Conservation (phyloP, 352 stramenopile species). For the Pythium periplocum region DNA sequence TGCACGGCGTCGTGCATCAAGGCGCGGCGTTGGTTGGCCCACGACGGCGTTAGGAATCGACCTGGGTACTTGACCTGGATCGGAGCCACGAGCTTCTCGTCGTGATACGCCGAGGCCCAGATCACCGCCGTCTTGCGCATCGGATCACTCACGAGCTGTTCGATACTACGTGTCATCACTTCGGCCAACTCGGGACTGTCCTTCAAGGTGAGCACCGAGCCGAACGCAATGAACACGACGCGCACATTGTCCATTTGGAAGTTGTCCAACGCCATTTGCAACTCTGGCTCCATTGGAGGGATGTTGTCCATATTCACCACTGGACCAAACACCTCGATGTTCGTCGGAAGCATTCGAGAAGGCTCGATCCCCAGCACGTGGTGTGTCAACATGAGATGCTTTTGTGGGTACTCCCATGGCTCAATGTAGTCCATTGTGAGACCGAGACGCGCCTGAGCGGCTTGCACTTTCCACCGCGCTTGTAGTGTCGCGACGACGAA, state of each 20-base stretch:
- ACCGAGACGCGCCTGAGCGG: conserved; percentile 15
- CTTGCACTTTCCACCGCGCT: conserved; percentile 18
- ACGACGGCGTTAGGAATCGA: conserved; percentile 16
- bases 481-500: conserved; percentile 17
- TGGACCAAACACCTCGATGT: conserved; percentile 18
- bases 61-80: conserved; percentile 14
- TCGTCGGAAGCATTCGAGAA: conserved; percentile 16
- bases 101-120: conserved; percentile 17
- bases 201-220: conserved; percentile 19
- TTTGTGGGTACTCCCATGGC: conserved; percentile 20
- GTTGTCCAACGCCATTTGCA: conserved; percentile 11
- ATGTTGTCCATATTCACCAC: conserved; percentile 20
- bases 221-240: conserved; percentile 17
- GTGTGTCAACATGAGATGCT: conserved; percentile 22
- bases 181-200: conserved; percentile 18
- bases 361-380: conserved; percentile 19
- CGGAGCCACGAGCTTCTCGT: conserved; percentile 5
- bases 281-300: conserved; percentile 16
- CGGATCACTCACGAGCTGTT: conserved; percentile 6
- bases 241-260: conserved; percentile 8
- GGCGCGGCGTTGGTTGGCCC: conserved; percentile 17
- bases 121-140: conserved; percentile 15
- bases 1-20: conserved; percentile 22
- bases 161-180: conserved; percentile 14
- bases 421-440: conserved; percentile 19